These are phyloP conservation scores for Verticillium dahliae DNA, from an alignment of 2,329 filamentous ascomycete species.

Conservation along the genomic window DNA sequence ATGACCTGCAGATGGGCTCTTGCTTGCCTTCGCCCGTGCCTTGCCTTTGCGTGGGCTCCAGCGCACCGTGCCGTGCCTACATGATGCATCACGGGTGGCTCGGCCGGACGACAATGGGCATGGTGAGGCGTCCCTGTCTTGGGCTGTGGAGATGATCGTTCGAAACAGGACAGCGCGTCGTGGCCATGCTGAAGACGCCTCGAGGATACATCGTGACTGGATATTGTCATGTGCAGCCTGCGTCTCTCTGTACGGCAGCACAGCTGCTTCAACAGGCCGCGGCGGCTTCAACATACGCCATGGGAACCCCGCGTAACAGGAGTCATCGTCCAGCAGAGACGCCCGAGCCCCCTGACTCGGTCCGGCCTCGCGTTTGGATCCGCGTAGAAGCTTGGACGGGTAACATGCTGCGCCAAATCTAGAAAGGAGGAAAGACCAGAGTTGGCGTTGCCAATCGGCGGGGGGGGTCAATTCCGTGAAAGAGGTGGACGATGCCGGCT, in stretches of 20 bases:
- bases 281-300: background rate
- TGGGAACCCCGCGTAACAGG: background rate
- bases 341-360: constrained; percentile 6
- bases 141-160: constrained; percentile 6
- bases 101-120: background rate
- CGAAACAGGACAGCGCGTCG: constrained; percentile 11
- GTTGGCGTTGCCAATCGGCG: too few species aligned
- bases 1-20: constrained; percentile 8
- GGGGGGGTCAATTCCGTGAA: too few species aligned
- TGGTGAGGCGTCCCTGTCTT: constrained; percentile 7
- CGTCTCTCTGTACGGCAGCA: background rate
- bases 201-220: background rate
- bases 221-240: constrained; percentile 4
- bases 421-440: too few species aligned
- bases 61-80: constrained; percentile 2
- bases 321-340: background rate
- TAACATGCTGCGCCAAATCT: background rate
- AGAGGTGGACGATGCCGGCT: constrained; percentile 4
- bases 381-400: background rate
- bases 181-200: constrained; percentile 4
- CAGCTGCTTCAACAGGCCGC: background rate
- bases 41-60: background rate
- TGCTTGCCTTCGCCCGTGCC: background rate
- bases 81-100: constrained; percentile 6
- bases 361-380: background rate